Conservation (phyloP, 441 rosid species). For the Mallotus repandus region DNA sequence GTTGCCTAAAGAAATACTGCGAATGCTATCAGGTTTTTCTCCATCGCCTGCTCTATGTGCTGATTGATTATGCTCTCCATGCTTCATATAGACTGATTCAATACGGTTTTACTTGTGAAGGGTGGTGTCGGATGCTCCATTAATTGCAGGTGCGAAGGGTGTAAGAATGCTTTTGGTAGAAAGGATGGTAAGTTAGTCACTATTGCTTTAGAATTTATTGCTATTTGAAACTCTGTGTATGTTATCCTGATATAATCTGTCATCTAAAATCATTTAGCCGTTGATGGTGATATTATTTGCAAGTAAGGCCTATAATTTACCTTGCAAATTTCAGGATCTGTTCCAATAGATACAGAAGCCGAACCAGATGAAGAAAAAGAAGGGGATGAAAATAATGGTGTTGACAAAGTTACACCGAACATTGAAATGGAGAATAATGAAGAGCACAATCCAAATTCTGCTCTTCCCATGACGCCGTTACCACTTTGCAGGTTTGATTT, state of each 20-base stretch:
- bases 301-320: not conserved
- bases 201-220: constrained; percentile 6
- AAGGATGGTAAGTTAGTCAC: constrained; percentile 69
- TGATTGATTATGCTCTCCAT: constrained; percentile 5
- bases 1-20: constrained; percentile 93
- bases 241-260: not conserved
- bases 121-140: constrained; percentile 98
- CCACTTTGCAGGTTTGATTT: constrained; percentile 57
- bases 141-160: constrained; percentile 97
- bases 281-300: not conserved
- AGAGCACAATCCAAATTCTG: constrained; percentile 55
- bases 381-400: constrained; percentile 41
- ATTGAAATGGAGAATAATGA: constrained; percentile 46
- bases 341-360: constrained; percentile 43
- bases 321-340: constrained; percentile 51
- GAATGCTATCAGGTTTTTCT: constrained; percentile 96
- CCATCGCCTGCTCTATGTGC: not conserved
- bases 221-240: not conserved
- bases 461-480: constrained; percentile 66
- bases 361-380: constrained; percentile 63
- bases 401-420: constrained; percentile 40
- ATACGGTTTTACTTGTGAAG: constrained; percentile 40
- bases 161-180: constrained; percentile 86
- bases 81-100: constrained; percentile 25
- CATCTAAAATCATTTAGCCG: not conserved